A percentile compares a stretch with the other conserved stretches of the same genome.
phyloP scores from a whole-genome alignment of 2,329 filamentous ascomycete species.

The Chaetomiaceae sp. region DNA sequence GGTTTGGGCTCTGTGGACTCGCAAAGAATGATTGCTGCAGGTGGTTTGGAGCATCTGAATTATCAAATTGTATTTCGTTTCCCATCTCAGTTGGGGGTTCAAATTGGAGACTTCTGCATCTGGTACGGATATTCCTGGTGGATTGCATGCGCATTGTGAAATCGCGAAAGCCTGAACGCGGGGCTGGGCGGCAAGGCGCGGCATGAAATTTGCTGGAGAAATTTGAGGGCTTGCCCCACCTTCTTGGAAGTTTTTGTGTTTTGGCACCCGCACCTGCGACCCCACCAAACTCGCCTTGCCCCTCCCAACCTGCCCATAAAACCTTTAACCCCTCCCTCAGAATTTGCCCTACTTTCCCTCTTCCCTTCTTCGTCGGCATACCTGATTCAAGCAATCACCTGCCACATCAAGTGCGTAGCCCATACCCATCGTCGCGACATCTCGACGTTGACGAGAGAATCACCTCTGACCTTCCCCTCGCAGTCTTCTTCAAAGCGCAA shows the following conservation, averaged over 20 bases:
- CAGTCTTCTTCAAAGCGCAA: slow-evolving; percentile 22
- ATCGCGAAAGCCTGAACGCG: slow-evolving; percentile 14
- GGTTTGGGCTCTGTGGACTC: background rate
- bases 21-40: background rate
- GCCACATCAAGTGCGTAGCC: slow-evolving; percentile 27
- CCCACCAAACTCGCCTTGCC: slow-evolving; percentile 23
- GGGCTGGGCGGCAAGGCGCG: slow-evolving; percentile 23
- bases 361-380: slow-evolving; percentile 29
- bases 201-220: slow-evolving; percentile 17
- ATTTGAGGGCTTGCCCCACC: slow-evolving; percentile 27
- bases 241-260: slow-evolving; percentile 25
- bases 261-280: slow-evolving; percentile 7
- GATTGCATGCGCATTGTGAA: background rate
- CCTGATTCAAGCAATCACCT: slow-evolving; percentile 30
- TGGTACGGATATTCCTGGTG: no score
- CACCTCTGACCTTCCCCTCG: slow-evolving; percentile 12
- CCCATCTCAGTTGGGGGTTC: no score
- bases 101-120: no score
- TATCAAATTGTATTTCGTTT: no score
- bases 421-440: slow-evolving; percentile 10
- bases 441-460: slow-evolving; percentile 4
- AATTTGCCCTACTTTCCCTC: slow-evolving; percentile 22
- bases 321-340: slow-evolving; percentile 28
- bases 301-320: slow-evolving; percentile 27
- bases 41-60: no score